Base-by-base conservation (phyloP, 345 rosid species). In the Eucalyptus sp. region DNA sequence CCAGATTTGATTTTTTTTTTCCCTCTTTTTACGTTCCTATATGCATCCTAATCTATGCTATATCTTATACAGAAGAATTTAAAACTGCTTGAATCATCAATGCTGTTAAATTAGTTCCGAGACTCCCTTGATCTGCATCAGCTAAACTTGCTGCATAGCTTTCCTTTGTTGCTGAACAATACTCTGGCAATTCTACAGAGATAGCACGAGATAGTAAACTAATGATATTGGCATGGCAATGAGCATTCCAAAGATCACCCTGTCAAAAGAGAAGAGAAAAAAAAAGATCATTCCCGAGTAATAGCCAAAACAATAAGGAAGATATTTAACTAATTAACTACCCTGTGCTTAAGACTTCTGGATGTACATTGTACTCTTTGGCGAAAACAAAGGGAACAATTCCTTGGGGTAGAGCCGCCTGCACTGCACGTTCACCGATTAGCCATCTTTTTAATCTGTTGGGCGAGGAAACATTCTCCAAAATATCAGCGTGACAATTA, bases 381-480 rank as follows among this genome's bases (percentile, higher is more conserved):
- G 99, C 98, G 48, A 97, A 96, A 50, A 97, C 98, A 90, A 97
- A 96, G 37, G 99, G 98, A 68, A 96, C 98, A 1, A 97, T 91
- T 86, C 98, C 99, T 92, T 95, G 99, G 71, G 98, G 98, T 88
- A 97, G 94, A 91, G 99, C 96, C 81, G 99, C 98, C 99, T 96
- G 93, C 92, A 91, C 8, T 86, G 54, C 11, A 49, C 50, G 76
- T 76, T 25, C 83, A 76, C 48, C 83, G 10, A 41, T 76, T 76
- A 76, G 83, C 48, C 83, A 76, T 37, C 83, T 76, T 48, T 37
- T 76, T 76, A 76, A 76, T 20, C 43, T 22, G 27, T 76, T 76
- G 5, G 27, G 24, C 27, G 8, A 37, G 27, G 83, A 76, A 76
- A 41, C 27, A 37, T 76, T 76, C 27, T 76, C 83, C 48, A 76